Percentiles rank a stretch among this genome's conserved stretches.
Conservation (phyloP, 441 rosid genomes). For the Biscutella laevigata region DNA sequence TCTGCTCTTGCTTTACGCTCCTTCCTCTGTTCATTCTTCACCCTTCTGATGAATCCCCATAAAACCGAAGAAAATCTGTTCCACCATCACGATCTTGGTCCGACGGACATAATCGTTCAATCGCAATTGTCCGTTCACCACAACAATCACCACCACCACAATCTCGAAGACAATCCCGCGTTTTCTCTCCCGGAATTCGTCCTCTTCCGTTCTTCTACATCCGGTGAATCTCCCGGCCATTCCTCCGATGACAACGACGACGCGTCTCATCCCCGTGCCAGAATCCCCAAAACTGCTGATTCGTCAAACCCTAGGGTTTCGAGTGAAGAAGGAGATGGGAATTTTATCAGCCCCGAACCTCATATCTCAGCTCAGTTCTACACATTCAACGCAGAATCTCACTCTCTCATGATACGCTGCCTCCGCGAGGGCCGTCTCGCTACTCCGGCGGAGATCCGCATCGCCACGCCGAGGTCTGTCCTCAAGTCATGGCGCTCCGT, state of each 20-base stretch:
- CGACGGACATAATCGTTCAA: conserved; percentile 28
- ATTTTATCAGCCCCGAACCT: conserved; percentile 63
- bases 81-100: conserved; percentile 48
- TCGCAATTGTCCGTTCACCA: conserved; percentile 34
- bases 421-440: conserved; percentile 76
- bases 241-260: conserved; percentile 64
- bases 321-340: conserved; percentile 10
- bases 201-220: conserved; percentile 64
- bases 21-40: not conserved
- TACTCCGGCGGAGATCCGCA: conserved; percentile 79
- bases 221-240: conserved; percentile 50
- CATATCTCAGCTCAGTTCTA: conserved; percentile 93
- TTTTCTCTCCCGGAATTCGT: conserved; percentile 58
- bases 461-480: conserved; percentile 65
- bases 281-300: conserved; percentile 13
- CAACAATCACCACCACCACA: conserved; percentile 36
- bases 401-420: conserved; percentile 86
- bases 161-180: conserved; percentile 33
- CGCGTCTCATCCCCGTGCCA: conserved; percentile 24
- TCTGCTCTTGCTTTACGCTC: too few relatives aligned
- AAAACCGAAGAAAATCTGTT: conserved; percentile 74
- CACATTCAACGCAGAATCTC: conserved; percentile 89
- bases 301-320: conserved; percentile 28
- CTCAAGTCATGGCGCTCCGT: conserved; percentile 90
- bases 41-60: conserved; percentile 55